Conservation (phyloP, 371 early-diverging fungal species). For the Conidiobolus coronatus region DNA sequence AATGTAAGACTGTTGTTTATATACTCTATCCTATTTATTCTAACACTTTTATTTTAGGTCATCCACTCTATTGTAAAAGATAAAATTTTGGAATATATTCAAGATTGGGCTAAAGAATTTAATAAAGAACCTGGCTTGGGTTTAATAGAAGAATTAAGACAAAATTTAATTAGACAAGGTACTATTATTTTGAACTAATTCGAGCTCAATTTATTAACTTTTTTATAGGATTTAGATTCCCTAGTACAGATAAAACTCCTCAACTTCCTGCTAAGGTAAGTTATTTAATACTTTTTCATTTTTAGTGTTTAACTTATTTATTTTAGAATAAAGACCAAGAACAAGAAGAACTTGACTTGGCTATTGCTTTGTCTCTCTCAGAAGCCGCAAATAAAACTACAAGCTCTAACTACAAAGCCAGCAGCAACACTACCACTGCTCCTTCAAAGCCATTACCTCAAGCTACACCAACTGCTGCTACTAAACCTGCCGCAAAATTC, state of each 20-base stretch:
- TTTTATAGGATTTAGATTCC: conserved; percentile 35
- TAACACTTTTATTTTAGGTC: conserved; percentile 13
- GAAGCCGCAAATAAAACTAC: conserved; percentile 27
- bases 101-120: conserved; percentile 75
- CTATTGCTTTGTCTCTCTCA: conserved; percentile 72
- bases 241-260: conserved; percentile 47
- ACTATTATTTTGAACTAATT: neutral
- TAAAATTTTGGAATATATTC: conserved; percentile 62
- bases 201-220: neutral
- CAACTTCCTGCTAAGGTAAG: conserved; percentile 9
- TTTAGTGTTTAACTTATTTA: conserved; percentile 8
- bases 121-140: conserved; percentile 53
- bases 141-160: conserved; percentile 69
- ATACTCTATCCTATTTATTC: neutral
- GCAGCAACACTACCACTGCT: neutral
- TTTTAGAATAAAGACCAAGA: conserved; percentile 15
- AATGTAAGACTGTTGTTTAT: conserved; percentile 14
- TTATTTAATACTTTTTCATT: conserved; percentile 19
- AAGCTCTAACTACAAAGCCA: conserved; percentile 7
- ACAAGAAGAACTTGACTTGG: conserved; percentile 75
- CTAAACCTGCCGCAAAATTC: conserved; percentile 14
- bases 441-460: conserved; percentile 8
- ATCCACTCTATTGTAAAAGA: conserved; percentile 53
- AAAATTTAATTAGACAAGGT: conserved; percentile 29
- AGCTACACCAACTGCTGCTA: conserved; percentile 8